Base-by-base conservation (phyloP, 2,329 filamentous ascomycete genomes). In the Ophiosphaerella narmari region DNA sequence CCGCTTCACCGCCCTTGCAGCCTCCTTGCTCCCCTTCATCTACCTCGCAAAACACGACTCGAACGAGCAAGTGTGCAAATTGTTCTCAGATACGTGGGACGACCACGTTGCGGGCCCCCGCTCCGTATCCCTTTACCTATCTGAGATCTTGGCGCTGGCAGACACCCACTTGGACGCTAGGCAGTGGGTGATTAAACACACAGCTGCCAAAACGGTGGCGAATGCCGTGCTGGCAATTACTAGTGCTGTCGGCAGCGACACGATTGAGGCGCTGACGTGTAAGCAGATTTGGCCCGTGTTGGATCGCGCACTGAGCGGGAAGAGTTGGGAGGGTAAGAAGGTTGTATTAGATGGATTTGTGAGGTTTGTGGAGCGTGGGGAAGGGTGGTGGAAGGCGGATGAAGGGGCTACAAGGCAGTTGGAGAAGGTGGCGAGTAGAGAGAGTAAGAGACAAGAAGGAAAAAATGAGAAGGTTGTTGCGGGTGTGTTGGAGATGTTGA, bases 271-370 rank as follows among this genome's bases (percentile, higher is more conserved):
- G 14, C 66, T 78, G 2, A 84, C 86, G 35, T 78, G 89, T 14
- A 78, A 80, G 58, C 76, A 77, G 13, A 78, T 97, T 18, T 99
- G 93, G 93, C 90, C 90, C 0, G 83, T 87, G 1, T 80, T 96
- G 40, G 90, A 97, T 57, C 90, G 88, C 65, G 86, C 90, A 1
- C 75, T 97, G 35, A 83, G 85, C 2, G 85, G 96, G 11, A 97
- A 97, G 79, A 96, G 92, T 0, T 99, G 96, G 80, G 82, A 88
- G 0, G 91, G 91, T 18, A 99, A 99, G 70, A 91, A 97, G 74
- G 86, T 85, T 59, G 83, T 99, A 29, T 79, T 97, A 2, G 81
- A 86, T 37, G 87, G 89, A 5, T 91, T 94, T 71, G 87, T 91
- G 4, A 82, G 85, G 50, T 94, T 97, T 62, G 85, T 89, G 0